Evolutionary conservation across 2,329 filamentous ascomycete species (phyloP), one percentile per base, ranked within the genome.

Genomic region (Aspergillus quadrilineatus): DNA sequence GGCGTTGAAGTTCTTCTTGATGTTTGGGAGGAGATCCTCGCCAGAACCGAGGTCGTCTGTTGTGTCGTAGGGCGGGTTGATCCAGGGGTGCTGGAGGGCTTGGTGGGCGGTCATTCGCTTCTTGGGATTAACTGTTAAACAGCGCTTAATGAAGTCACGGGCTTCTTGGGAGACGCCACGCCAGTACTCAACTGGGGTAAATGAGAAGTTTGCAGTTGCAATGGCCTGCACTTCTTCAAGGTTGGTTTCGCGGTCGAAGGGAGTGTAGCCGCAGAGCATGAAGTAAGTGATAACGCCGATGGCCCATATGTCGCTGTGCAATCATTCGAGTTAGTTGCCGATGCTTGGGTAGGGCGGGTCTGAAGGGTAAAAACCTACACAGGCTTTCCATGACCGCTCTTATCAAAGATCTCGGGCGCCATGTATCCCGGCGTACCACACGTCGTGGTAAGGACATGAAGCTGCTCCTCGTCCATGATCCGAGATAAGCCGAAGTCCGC

Each of bases 211-310:
- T 58, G 94, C 94, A 60, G 92, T 89, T 55, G 97, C 85, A 71
- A 99, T 99, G 66, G 94, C 94, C 79, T 97, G 93, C 93, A 99
- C 97, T 79, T 99, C 94, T 79, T 99, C 94, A 69, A 97, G 87
- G 76, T 99, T 96, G 66, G 87, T 93, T 75, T 97, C 94, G 55
- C 94, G 89, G 76, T 99, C 94, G 73, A 99, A 99, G 10, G 94
- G 94, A 0, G 94, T 99, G 78, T 97, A 97, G 57, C 94, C 94
- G 75, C 94, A 97, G 50, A 99, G 87, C 30, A 99, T 81, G 79
- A 99, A 99, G 79, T 97, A 99, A 32, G 94, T 97, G 70, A 99
- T 99, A 43, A 99, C 94, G 46, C 94, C 94, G 61, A 97, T 91
- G 37, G 94, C 94, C 94, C 94, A 99, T 62, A 99, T 88, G 73